Evolutionary conservation across 2,329 filamentous ascomycete genomes (phyloP).

Genomic region (Stenocarpella maydis): DNA sequence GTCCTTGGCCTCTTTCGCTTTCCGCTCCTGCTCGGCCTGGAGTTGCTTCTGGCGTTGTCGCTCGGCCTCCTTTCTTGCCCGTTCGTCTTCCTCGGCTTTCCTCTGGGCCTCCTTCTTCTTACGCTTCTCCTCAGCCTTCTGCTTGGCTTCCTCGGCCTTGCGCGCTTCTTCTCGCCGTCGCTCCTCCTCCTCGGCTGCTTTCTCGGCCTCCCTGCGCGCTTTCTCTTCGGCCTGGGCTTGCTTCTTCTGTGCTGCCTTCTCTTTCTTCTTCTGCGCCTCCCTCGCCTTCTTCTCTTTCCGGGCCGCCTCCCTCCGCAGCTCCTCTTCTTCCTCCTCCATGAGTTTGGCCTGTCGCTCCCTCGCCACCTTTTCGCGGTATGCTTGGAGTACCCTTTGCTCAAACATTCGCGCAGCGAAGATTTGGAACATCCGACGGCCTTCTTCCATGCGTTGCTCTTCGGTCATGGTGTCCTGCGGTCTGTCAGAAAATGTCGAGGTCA

Average conservation of each 20-base stretch:
- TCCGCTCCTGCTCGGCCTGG: conserved; percentile 86
- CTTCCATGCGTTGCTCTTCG: conserved; percentile 98
- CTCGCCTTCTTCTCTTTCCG: conserved; percentile 92
- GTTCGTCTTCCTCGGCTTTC: conserved; percentile 90
- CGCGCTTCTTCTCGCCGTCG: conserved; percentile 78
- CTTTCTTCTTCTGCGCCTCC: conserved; percentile 94
- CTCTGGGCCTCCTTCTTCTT: conserved; percentile 91
- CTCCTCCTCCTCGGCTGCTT: conserved; percentile 84
- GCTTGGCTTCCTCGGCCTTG: conserved; percentile 80
- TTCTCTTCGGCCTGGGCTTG: conserved; percentile 90
- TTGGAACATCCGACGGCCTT: conserved; percentile 98
- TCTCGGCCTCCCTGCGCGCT: conserved; percentile 86
- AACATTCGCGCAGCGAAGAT: conserved; percentile 99
- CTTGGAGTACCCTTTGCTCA: conserved; percentile 93
- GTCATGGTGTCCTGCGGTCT: conserved; percentile 89
- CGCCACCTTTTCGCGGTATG: conserved; percentile 97
- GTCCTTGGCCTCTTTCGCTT: conserved; percentile 80
- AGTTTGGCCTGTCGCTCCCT: conserved; percentile 90
- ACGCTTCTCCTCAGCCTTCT: conserved; percentile 87
- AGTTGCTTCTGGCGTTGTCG: conserved; percentile 83
- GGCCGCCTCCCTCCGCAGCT: conserved; percentile 77
- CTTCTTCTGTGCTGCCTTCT: conserved; percentile 90
- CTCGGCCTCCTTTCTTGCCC: conserved; percentile 84
- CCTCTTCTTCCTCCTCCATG: conserved; percentile 89
- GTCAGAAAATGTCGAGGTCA: conserved; percentile 1